These are phyloP conservation scores for Daedaleopsis nitida DNA, from an alignment of 768 basidiomycete species.

Conservation along the genomic window DNA sequence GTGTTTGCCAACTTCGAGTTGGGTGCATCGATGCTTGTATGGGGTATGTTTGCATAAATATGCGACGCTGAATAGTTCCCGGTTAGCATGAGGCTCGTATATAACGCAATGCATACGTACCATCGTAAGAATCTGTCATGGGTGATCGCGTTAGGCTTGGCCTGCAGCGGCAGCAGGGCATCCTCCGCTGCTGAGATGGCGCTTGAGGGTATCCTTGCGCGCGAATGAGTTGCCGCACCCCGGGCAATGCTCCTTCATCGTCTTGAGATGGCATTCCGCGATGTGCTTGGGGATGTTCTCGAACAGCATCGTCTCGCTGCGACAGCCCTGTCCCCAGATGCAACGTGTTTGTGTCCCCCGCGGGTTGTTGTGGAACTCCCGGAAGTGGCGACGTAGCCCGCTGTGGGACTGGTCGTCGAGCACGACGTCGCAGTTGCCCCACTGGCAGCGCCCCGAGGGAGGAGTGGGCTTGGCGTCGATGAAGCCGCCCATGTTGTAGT, in stretches of 20 bases:
- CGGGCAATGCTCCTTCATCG: constrained; percentile 10
- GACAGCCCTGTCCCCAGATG: constrained; percentile 15
- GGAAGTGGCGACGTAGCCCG: constrained; percentile 16
- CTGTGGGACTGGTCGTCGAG: constrained; percentile 12
- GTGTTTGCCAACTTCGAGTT: no score
- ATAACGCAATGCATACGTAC: not conserved
- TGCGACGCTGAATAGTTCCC: no score
- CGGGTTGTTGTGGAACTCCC: constrained; percentile 6
- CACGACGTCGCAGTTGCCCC: constrained; percentile 3
- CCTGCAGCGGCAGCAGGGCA: not conserved
- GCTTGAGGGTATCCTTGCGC: constrained; percentile 19
- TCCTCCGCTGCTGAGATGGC: constrained; percentile 10
- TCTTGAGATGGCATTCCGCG: constrained; percentile 19
- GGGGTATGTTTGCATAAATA: no score
- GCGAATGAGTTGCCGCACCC: constrained; percentile 14
- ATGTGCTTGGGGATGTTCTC: constrained; percentile 24
- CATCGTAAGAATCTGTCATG: not conserved
- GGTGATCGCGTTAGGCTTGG: no score
- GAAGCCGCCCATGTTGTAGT: not conserved
- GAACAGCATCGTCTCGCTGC: constrained; percentile 17
- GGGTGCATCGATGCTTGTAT: no score
- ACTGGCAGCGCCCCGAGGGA: not conserved
- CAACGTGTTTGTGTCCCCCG: not conserved
- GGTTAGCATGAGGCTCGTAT: no score
- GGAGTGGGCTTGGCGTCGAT: not conserved